Base-by-base conservation (phyloP, 2,329 filamentous ascomycete genomes). In the Mycosphaerella sp. region DNA sequence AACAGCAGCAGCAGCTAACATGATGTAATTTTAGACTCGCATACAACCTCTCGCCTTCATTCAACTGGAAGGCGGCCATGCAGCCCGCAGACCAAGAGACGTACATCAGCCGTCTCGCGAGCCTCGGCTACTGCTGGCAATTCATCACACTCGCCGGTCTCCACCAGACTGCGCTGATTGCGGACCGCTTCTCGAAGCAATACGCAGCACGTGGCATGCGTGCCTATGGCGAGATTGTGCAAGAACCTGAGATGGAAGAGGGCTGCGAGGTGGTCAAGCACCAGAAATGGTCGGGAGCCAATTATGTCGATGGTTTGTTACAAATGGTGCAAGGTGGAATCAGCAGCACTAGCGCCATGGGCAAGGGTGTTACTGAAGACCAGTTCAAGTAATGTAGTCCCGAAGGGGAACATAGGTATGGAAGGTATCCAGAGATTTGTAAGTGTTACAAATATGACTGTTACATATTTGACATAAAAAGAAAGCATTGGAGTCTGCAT, bases 21-120 rank as follows among this genome's bases (percentile, higher is more conserved):
- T 59, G 53, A 31, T 42, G 39, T 17, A 34, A 26, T 26, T 26
- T 9, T 62, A 93, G 88, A 72, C 86, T 98, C 56, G 87, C 93
- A 4, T 98, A 98, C 79, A 98, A 98, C 79, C 85, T 98, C 61
- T 96, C 90, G 0, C 93, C 93, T 31, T 95, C 90, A 3, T 98
- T 98, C 86, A 98, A 98, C 83, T 98, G 93, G 93, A 97, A 97
- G 79, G 81, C 90, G 55, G 93, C 92, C 66, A 96, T 96, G 91
- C 80, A 89, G 43, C 83, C 87, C 62, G 79, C 81, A 50, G 92
- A 97, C 72, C 93, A 98, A 76, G 89, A 95, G 77, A 98, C 93
- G 17, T 98, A 97, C 77, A 98, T 98, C 77, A 78, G 84, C 59
- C 88, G 93, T 41, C 86, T 98, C 40, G 90, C 85, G 57, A 68